Evolutionary conservation across 306 rosid species (phyloP).

Genomic region (Mimosa bimucronata): DNA sequence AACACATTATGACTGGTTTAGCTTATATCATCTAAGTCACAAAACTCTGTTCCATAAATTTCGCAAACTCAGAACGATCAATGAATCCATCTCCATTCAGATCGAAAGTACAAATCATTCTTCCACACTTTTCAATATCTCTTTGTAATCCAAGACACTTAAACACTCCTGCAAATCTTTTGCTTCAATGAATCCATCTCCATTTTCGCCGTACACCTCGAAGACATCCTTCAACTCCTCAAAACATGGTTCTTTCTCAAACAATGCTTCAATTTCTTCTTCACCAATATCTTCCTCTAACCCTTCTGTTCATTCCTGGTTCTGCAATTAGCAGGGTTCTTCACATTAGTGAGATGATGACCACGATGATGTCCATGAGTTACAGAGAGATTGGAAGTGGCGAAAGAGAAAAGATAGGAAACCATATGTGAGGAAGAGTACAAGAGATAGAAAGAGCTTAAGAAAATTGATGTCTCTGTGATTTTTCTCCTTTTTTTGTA

Average conservation of each 20-base stretch:
- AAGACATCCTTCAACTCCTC: conserved; percentile 52
- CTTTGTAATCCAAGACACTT: conserved; percentile 40
- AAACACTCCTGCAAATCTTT: conserved; percentile 41
- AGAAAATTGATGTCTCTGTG: no score
- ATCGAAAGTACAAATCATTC: conserved; percentile 40
- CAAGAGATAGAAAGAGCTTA: neutral
- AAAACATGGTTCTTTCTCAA: conserved; percentile 45
- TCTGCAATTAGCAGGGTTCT: neutral
- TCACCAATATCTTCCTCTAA: conserved; percentile 23
- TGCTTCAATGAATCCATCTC: conserved; percentile 51
- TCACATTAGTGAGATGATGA: neutral
- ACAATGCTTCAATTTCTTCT: conserved; percentile 37
- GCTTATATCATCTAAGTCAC: neutral
- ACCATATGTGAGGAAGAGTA: conserved; percentile 11
- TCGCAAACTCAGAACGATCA: conserved; percentile 48
- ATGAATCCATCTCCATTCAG: conserved; percentile 46
- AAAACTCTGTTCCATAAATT: conserved; percentile 41
- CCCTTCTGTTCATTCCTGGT: conserved; percentile 3
- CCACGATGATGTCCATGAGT: neutral
- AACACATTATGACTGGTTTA: neutral
- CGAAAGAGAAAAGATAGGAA: conserved; percentile 20
- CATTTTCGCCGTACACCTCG: conserved; percentile 49
- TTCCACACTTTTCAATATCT: conserved; percentile 34
- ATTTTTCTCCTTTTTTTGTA: neutral
- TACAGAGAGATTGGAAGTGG: conserved; percentile 13